Evolutionary conservation across 2,329 filamentous ascomycete species (phyloP).

Genomic region (Nigrospora oryzae): DNA sequence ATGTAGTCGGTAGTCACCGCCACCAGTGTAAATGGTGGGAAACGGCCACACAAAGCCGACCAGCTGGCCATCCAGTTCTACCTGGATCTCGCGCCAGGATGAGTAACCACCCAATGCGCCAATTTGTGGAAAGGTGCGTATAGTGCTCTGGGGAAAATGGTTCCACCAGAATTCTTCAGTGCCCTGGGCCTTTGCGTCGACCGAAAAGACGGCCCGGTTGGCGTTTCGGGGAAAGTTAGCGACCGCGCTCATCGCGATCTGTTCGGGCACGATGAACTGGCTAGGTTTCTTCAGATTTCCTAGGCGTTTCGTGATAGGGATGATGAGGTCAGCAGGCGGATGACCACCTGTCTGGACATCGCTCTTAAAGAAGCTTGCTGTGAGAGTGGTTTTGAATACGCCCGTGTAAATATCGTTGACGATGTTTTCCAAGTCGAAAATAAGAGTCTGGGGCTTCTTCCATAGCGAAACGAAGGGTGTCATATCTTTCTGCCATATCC

Average conservation of each 20-base stretch:
- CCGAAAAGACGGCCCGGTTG: slow-evolving; percentile 61
- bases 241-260: slow-evolving; percentile 51
- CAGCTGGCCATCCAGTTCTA: slow-evolving; percentile 63
- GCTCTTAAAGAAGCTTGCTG: slow-evolving; percentile 59
- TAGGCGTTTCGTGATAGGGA: slow-evolving; percentile 56
- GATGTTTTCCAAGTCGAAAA: slow-evolving; percentile 73
- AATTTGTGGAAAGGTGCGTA: slow-evolving; percentile 46
- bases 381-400: slow-evolving; percentile 64
- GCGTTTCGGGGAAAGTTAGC: slow-evolving; percentile 58
- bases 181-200: slow-evolving; percentile 70
- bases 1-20: slow-evolving; percentile 68
- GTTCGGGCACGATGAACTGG: slow-evolving; percentile 57
- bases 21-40: slow-evolving; percentile 74
- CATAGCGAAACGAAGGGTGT: slow-evolving; percentile 63
- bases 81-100: slow-evolving; percentile 70
- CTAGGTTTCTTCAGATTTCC: slow-evolving; percentile 48
- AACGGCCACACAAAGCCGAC: slow-evolving; percentile 74
- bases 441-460: slow-evolving; percentile 60
- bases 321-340: slow-evolving; percentile 44
- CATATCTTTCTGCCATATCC: slow-evolving; percentile 75
- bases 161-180: slow-evolving; percentile 82
- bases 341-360: slow-evolving; percentile 25
- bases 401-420: slow-evolving; percentile 65
- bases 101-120: slow-evolving; percentile 57
- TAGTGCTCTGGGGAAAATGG: slow-evolving; percentile 60